phyloP scores from a whole-genome alignment of 1,139 yeast genomes.

The Diutina pseudorugosa region DNA sequence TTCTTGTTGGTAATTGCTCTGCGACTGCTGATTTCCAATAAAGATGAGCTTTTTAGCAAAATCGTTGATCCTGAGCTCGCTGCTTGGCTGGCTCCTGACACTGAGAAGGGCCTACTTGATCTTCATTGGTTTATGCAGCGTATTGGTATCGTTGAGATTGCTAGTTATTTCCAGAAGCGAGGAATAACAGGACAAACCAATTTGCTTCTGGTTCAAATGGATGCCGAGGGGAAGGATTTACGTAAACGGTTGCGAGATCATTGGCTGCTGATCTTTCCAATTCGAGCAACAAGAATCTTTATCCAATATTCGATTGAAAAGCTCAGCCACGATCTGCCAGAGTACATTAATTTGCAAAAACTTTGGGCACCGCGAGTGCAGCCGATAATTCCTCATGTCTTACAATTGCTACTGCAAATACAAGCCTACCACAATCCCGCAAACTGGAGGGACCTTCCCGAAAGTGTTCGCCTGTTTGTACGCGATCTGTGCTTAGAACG shows the following conservation, averaged over 20 bases:
- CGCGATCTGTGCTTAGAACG: slow-evolving; percentile 80
- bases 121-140: slow-evolving; percentile 98
- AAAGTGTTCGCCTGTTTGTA: slow-evolving; percentile 84
- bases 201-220: slow-evolving; percentile 70
- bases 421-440: slow-evolving; percentile 91
- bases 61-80: slow-evolving; percentile 87
- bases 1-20: slow-evolving; percentile 86
- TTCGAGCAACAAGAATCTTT: slow-evolving; percentile 87
- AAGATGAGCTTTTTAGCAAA: slow-evolving; percentile 64
- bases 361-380: slow-evolving; percentile 91
- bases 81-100: slow-evolving; percentile 89
- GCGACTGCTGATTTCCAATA: slow-evolving; percentile 58
- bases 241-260: slow-evolving; percentile 73
- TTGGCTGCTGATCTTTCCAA: slow-evolving; percentile 92
- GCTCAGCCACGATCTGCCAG: slow-evolving; percentile 64
- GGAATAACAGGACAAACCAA: slow-evolving; percentile 72
- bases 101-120: slow-evolving; percentile 80
- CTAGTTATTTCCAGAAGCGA: slow-evolving; percentile 75
- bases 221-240: slow-evolving; percentile 72
- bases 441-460: slow-evolving; percentile 81
- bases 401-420: slow-evolving; percentile 77
- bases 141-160: slow-evolving; percentile 86
- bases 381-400: slow-evolving; percentile 82
- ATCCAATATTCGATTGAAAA: slow-evolving; percentile 93
- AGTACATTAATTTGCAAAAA: slow-evolving; percentile 56